Evolutionary conservation across 1,139 yeast species (phyloP), one percentile per base, ranked within the genome.

Genomic region (Pichia sp.): DNA sequence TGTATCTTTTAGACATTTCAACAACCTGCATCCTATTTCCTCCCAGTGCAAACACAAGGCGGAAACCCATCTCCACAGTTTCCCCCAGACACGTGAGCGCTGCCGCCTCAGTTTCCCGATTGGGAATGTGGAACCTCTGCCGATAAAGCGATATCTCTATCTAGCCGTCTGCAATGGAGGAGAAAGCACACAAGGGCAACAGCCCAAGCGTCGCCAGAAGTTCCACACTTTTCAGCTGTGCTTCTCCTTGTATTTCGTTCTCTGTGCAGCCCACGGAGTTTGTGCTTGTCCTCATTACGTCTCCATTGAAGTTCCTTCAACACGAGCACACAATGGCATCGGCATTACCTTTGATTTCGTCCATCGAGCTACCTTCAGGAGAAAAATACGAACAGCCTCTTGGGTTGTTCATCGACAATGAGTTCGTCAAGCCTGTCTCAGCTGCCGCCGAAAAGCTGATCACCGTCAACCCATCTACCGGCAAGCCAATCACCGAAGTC

Each of bases 401-500:
- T 8, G 85, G 85, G 17, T 73, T 81, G 61, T 80, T 79, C 71
- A 79, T 80, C 61, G 77, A 80, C 66, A 80, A 80, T 63, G 82
- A 79, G 65, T 80, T 78, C 62, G 76, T 79, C 56, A 68, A 71
- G 57, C 72, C 83, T 8, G 27, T 30, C 14, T 29, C 54, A 6
- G 34, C 31, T n/a, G 9, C 30, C 4, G 20, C 43, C 16, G 72
- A 73, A 57, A 77, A 77, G 33, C 63, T 80, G 46, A 80, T 75
- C 33, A 75, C 83, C 9, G 67, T 75, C 50, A 76, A 80, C 63
- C 85, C 85, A 16, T 69, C 80, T 24, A 80, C 83, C 24, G 80
- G 79, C n/a, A 77, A 77, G 61, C 70, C 74, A 61, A 80, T 78
- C 61, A 77, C 77, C 10, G 58, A 72, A 8, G 81, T 80, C 1